phyloP scores from a whole-genome alignment of 73 alveolate species.

The Tetrahymena elliotti region DNA sequence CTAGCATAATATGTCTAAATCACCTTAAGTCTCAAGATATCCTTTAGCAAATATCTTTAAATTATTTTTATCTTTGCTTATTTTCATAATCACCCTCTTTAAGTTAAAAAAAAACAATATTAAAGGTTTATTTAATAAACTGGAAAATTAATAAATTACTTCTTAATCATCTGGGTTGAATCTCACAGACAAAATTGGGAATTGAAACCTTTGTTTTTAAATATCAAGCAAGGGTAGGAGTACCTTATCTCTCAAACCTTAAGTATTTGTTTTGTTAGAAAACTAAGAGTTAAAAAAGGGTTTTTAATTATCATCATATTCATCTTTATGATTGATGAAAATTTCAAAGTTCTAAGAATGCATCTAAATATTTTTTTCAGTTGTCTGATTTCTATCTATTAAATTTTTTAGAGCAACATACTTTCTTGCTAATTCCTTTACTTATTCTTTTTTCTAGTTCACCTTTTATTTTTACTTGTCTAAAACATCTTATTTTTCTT shows the following conservation, averaged over 20 bases:
- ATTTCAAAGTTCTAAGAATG: not conserved
- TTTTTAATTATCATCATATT: not conserved
- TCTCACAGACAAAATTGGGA: not conserved
- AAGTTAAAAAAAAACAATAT: too few species aligned
- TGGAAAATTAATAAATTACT: not conserved
- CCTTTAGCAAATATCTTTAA: not conserved
- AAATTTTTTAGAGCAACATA: not conserved
- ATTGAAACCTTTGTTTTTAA: not conserved
- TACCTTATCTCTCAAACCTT: not conserved
- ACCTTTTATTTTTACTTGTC: not conserved
- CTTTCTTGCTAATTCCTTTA: not conserved
- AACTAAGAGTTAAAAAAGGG: not conserved
- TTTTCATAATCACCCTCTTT: not conserved
- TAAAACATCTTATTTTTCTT: not conserved
- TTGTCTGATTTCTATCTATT: not conserved
- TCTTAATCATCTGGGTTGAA: not conserved
- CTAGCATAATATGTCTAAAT: not conserved
- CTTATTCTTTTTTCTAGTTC: not conserved
- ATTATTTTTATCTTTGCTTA: not conserved
- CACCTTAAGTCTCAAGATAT: not conserved
- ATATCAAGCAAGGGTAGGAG: not conserved
- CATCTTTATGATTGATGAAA: not conserved
- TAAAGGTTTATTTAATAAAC: too few species aligned
- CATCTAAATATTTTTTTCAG: not conserved
- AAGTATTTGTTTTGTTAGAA: not conserved